These are phyloP conservation scores for Colletotrichum orbiculare DNA, from an alignment of 2,329 filamentous ascomycete species.

Conservation along the genomic window DNA sequence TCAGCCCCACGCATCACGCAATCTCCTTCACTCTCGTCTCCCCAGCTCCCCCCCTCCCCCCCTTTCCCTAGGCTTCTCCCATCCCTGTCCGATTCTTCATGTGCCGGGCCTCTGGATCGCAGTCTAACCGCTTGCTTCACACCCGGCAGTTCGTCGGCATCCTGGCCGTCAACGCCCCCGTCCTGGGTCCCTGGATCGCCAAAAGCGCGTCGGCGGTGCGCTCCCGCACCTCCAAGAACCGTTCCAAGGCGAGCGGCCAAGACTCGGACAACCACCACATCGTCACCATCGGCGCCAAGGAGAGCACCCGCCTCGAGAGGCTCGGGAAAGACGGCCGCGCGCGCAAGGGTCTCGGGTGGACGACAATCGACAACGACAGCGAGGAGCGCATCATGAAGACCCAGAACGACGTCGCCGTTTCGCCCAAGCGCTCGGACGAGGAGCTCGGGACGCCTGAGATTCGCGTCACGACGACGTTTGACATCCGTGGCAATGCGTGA, in stretches of 20 bases:
- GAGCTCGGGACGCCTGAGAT: background rate
- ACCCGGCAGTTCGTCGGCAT: conserved; percentile 40
- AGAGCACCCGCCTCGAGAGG: conserved; percentile 35
- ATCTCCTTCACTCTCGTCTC: background rate
- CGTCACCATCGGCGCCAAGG: conserved; percentile 38
- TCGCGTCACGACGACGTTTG: conserved; percentile 24
- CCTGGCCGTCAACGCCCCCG: conserved; percentile 40
- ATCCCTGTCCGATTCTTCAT: background rate
- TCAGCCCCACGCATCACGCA: conserved; percentile 16
- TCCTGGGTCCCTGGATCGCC: conserved; percentile 41
- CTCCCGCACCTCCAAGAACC: conserved; percentile 29
- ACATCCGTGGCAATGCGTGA: background rate
- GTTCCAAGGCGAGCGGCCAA: conserved; percentile 16
- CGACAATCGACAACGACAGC: conserved; percentile 38
- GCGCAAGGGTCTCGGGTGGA: conserved; percentile 37
- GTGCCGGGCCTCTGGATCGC: background rate
- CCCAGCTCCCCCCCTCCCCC: background rate
- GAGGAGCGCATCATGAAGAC: conserved; percentile 38
- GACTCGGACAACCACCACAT: conserved; percentile 35
- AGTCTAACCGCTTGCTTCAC: conserved; percentile 11
- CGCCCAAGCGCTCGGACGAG: conserved; percentile 25
- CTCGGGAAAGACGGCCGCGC: conserved; percentile 34
- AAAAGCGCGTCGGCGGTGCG: conserved; percentile 34
- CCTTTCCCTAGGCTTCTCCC: background rate
- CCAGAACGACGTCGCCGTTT: conserved; percentile 17